Conservation (phyloP, 1,284 basidiomycete genomes). For the Fistulina hepatica region DNA sequence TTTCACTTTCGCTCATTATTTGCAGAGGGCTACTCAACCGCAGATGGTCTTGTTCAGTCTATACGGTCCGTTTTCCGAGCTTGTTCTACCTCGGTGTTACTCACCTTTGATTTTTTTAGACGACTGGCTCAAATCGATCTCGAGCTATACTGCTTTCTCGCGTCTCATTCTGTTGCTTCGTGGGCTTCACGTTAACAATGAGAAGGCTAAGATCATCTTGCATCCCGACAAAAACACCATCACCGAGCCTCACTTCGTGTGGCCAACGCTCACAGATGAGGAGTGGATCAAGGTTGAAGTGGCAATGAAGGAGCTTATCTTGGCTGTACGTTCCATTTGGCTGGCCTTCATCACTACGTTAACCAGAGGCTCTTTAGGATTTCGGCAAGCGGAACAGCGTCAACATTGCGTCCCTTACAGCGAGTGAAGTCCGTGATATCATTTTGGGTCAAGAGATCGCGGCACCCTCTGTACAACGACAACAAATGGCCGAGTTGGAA, state of each 20-base stretch:
- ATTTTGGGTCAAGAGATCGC: constrained; percentile 97
- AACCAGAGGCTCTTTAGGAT: constrained; percentile 41
- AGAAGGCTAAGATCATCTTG: constrained; percentile 94
- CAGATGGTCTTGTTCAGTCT: constrained; percentile 99
- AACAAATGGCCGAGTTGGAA: constrained; percentile 99
- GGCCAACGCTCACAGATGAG: constrained; percentile 91
- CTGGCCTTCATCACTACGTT: neutral
- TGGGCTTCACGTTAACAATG: constrained; percentile 97
- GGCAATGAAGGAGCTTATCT: constrained; percentile 88
- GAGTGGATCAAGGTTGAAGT: constrained; percentile 99
- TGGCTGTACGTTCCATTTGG: constrained; percentile 47
- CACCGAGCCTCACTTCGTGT: constrained; percentile 97
- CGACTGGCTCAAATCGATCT: constrained; percentile 98
- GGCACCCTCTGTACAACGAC: constrained; percentile 85
- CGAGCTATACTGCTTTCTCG: constrained; percentile 98
- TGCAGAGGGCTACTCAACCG: constrained; percentile 87
- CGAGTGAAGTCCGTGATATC: constrained; percentile 93
- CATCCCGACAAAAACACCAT: constrained; percentile 91
- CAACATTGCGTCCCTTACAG: constrained; percentile 94
- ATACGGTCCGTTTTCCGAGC: constrained; percentile 49
- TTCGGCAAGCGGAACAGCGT: constrained; percentile 99
- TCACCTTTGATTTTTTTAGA: no score
- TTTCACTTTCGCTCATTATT: constrained; percentile 7
- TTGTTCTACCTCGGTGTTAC: constrained; percentile 2
- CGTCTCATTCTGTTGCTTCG: constrained; percentile 92